Conservation (phyloP, 495 filamentous ascomycete genomes). For the Cercophora sp. region DNA sequence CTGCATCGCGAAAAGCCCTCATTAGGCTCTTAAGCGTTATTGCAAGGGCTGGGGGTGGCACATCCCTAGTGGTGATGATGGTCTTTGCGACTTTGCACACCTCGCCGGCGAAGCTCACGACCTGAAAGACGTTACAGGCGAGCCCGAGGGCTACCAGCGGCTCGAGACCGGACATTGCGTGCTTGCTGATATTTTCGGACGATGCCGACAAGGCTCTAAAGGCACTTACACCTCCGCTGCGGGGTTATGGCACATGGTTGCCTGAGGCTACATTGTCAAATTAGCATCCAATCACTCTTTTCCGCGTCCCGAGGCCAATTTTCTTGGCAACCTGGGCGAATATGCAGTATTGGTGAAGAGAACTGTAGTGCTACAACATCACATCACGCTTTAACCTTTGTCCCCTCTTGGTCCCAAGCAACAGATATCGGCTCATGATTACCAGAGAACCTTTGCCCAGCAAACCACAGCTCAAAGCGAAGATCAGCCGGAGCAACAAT, state of each 20-base stretch:
- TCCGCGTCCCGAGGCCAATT: too few relatives aligned
- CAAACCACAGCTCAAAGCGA: constrained; percentile 53
- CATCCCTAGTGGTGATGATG: not conserved
- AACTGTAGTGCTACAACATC: too few relatives aligned
- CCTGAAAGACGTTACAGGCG: constrained; percentile 9
- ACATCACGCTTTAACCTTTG: constrained; percentile 12
- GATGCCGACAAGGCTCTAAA: too few relatives aligned
- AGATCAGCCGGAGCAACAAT: constrained; percentile 54
- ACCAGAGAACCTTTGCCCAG: constrained; percentile 41
- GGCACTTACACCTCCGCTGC: too few relatives aligned
- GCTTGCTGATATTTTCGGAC: too few relatives aligned
- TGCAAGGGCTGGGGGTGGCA: not conserved
- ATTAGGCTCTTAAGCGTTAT: not conserved
- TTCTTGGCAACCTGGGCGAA: too few relatives aligned
- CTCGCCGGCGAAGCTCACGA: constrained; percentile 10
- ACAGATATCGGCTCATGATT: constrained; percentile 50
- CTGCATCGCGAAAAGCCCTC: not conserved
- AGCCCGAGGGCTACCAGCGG: constrained; percentile 12
- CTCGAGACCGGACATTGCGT: constrained; percentile 13
- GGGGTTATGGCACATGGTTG: too few relatives aligned
- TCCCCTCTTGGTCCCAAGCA: constrained; percentile 40
- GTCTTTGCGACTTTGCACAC: not conserved
- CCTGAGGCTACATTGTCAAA: too few relatives aligned
- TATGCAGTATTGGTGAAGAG: too few relatives aligned
- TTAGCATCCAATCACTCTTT: too few relatives aligned